These are phyloP conservation scores for Phytophthora sansomeana DNA, from an alignment of 352 stramenopile genomes.

Conservation along the genomic window DNA sequence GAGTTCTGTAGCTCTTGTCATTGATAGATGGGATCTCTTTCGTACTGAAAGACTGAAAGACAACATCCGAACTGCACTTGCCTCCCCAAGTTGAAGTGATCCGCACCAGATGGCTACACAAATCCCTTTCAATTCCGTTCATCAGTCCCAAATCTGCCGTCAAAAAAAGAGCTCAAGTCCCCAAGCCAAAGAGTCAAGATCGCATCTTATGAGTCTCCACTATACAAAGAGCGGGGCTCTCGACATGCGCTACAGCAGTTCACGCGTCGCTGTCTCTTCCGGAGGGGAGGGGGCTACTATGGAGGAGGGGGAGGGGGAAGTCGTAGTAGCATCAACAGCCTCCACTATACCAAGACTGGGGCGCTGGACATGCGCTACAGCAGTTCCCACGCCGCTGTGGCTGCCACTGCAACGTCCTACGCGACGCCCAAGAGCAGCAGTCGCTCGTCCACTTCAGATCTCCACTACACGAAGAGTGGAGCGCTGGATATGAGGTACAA, in stretches of 20 bases:
- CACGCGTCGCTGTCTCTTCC: conserved; percentile 2
- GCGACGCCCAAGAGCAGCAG: conserved; percentile 12
- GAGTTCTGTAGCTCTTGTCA: too few species aligned
- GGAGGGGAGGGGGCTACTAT: background rate
- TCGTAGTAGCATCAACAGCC: too few species aligned
- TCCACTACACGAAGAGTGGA: conserved; percentile 39
- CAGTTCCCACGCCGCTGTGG: conserved; percentile 18
- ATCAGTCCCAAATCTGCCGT: conserved; percentile 20
- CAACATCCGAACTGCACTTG: background rate
- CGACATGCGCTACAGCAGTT: conserved; percentile 41
- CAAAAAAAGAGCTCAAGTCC: too few species aligned
- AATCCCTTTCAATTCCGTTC: conserved; percentile 21
- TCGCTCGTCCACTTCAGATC: conserved; percentile 9
- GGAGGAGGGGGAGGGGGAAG: background rate
- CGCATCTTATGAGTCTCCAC: conserved; percentile 21
- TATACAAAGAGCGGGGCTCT: conserved; percentile 35
- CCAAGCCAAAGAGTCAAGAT: background rate
- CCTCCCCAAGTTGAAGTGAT: conserved; percentile 23
- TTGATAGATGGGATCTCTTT: too few species aligned
- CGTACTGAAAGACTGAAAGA: too few species aligned
- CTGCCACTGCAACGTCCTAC: conserved; percentile 5
- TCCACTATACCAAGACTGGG: conserved; percentile 10
- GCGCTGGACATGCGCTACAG: conserved; percentile 36
- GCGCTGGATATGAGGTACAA: conserved; percentile 35
- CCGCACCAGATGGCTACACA: conserved; percentile 18